These are phyloP conservation scores for Rhododendron mucronatum DNA, from an alignment of 148 eudicot species.

Conservation along the genomic window DNA sequence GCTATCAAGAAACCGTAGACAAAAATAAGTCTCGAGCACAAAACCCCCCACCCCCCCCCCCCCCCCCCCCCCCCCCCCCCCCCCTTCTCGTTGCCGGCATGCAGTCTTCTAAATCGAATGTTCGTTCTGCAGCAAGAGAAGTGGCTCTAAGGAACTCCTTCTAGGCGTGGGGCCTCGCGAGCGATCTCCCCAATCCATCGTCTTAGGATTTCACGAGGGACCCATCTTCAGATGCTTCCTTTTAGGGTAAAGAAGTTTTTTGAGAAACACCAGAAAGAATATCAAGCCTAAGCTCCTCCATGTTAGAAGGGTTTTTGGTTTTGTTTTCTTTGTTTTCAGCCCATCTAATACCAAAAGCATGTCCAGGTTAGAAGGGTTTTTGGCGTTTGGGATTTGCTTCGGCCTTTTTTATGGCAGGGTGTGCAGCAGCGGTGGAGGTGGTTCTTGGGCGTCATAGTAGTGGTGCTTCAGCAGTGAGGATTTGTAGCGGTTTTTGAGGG, in stretches of 20 bases:
- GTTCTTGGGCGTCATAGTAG: too few species aligned
- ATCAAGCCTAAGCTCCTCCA: constrained; percentile 20
- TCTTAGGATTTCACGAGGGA: constrained; percentile 34
- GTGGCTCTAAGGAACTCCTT: constrained; percentile 89
- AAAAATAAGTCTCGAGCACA: too few species aligned
- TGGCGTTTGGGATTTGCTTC: too few species aligned
- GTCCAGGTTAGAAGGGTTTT: neutral
- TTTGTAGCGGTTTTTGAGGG: too few species aligned
- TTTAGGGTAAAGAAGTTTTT: neutral
- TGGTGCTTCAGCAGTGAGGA: too few species aligned
- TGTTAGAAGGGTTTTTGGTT: neutral
- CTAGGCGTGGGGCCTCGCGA: constrained; percentile 70
- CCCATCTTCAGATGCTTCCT: too few species aligned
- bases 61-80: too few species aligned
- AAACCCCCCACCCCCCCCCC: too few species aligned
- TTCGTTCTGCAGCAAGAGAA: constrained; percentile 79
- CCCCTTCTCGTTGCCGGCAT: constrained; percentile 6
- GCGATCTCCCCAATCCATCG: constrained; percentile 63
- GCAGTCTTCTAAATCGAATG: constrained; percentile 52
- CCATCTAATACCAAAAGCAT: constrained; percentile 26
- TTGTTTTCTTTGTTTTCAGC: constrained; percentile 9
- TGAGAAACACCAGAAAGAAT: constrained; percentile 12
- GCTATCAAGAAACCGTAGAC: too few species aligned
- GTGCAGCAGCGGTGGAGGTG: too few species aligned
- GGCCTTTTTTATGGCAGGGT: too few species aligned